A percentile compares a stretch with the other conserved stretches of the same genome.
These are phyloP conservation scores for Carallia pectinifolia DNA, from an alignment of 345 rosid species.

Conservation along the genomic window DNA sequence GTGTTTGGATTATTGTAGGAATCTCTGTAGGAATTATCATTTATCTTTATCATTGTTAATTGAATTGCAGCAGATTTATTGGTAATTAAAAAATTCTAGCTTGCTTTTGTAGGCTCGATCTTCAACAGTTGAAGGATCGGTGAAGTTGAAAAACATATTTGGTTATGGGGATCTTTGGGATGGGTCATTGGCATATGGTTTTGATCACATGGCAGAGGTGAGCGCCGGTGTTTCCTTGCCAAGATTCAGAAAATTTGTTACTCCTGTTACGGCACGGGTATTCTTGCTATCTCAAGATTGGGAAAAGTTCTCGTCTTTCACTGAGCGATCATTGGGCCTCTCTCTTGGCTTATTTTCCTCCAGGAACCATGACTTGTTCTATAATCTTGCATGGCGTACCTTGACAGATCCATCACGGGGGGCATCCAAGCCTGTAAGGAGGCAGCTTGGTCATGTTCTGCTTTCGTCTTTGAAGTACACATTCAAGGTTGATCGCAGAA, in stretches of 20 bases:
- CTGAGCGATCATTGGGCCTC: conserved; percentile 74
- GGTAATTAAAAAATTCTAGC: conserved; percentile 2
- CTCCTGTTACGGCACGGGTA: conserved; percentile 65
- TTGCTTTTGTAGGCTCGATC: conserved; percentile 66
- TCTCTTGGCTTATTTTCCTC: conserved; percentile 76
- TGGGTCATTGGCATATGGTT: conserved; percentile 72
- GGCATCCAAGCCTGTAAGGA: conserved; percentile 65
- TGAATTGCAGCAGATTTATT: background rate
- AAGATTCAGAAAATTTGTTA: conserved; percentile 52
- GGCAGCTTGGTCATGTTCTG: conserved; percentile 83
- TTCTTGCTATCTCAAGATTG: conserved; percentile 84
- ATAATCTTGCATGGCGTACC: conserved; percentile 73
- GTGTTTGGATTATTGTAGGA: background rate
- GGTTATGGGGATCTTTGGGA: conserved; percentile 98
- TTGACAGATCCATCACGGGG: conserved; percentile 71
- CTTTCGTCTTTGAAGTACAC: conserved; percentile 80
- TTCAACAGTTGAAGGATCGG: conserved; percentile 73
- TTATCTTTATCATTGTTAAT: background rate
- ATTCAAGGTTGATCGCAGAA: conserved; percentile 70
- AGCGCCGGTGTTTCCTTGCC: conserved; percentile 80
- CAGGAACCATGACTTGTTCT: conserved; percentile 67
- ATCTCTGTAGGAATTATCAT: background rate
- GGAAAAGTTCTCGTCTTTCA: conserved; percentile 76
- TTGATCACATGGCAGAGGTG: conserved; percentile 75
- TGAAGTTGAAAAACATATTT: conserved; percentile 75